Evolutionary conservation across 2,329 filamentous ascomycete species (phyloP), one percentile per base, ranked within the genome.

Genomic region (Alternaria metachromatica): DNA sequence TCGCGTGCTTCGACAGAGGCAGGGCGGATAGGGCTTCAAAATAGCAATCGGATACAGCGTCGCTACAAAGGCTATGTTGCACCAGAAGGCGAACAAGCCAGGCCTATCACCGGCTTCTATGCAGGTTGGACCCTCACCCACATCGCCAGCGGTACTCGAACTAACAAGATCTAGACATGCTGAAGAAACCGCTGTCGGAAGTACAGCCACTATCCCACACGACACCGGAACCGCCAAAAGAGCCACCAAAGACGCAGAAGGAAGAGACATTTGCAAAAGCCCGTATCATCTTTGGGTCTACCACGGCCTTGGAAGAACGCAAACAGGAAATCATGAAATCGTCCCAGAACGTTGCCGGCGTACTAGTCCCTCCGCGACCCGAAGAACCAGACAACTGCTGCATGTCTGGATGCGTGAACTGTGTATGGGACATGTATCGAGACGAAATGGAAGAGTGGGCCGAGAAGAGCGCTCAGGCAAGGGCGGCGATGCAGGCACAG

Each of bases 361-460:
- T 98, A 1, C 81, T 88, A 18, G 91, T 98, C 5, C 96, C 96
- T 2, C 94, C 94, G 0, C 87, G 88, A 51, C 96, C 96, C 1
- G 86, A 89, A 51, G 95, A 99, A 81, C 96, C 96, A 4, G 96
- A 98, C 75, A 97, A 99, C 77, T 99, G 96, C 86, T 99, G 96
- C 82, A 99, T 99, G 96, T 96, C 92, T 76, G 96, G 96, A 4
- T 99, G 96, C 78, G 95, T 97, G 53, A 94, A 98, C 79, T 99
- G 96, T 80, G 96, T 98, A 3, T 98, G 94, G 94, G 94, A 97
- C 73, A 85, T 89, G 57, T 98, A 90, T 80, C 87, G 94, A 9
- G 95, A 99, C 70, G 96, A 98, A 56, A 86, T 98, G 81, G 94
- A 98, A 79, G 92, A 92, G 62, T 98, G 94, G 93, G 91, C 90